Evolutionary conservation across 371 early-diverging fungal species (phyloP).

Genomic region (Mortierella sp.): DNA sequence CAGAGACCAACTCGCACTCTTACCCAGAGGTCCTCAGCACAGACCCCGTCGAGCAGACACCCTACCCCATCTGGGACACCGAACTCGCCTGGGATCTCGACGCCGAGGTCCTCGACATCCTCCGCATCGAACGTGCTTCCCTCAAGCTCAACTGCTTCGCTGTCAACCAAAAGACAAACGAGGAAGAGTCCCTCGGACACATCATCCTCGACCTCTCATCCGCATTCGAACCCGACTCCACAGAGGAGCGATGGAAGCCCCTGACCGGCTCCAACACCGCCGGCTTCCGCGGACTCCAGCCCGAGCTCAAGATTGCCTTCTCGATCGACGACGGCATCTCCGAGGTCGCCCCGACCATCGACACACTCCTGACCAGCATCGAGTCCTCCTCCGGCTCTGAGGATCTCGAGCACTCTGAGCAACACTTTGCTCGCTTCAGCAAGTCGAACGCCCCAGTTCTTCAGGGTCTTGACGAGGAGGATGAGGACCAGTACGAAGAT

Average conservation of each 20-base stretch:
- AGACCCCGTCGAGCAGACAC: conserved; percentile 57
- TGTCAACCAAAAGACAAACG: conserved; percentile 46
- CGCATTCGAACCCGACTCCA: conserved; percentile 45
- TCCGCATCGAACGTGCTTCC: conserved; percentile 57
- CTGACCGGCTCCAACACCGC: conserved; percentile 29
- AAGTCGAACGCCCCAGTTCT: conserved; percentile 18
- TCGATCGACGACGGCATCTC: conserved; percentile 53
- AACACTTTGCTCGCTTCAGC: conserved; percentile 14
- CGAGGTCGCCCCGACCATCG: conserved; percentile 43
- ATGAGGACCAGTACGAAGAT: conserved; percentile 31
- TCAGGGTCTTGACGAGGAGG: conserved; percentile 43
- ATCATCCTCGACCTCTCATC: conserved; percentile 53
- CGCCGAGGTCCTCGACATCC: conserved; percentile 56
- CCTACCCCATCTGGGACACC: conserved; percentile 60
- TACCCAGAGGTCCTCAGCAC: conserved; percentile 57
- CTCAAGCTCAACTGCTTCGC: conserved; percentile 60
- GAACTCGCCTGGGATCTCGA: conserved; percentile 62
- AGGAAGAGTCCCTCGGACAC: conserved; percentile 56
- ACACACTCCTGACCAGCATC: conserved; percentile 48
- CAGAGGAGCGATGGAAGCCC: conserved; percentile 43
- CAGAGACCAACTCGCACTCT: conserved; percentile 53
- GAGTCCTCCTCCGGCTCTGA: conserved; percentile 39
- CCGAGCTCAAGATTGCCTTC: conserved; percentile 59
- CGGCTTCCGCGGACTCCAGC: conserved; percentile 50
- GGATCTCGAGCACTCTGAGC: conserved; percentile 20